Conservation (phyloP, 1,284 basidiomycete genomes). For the Sphagnurus paluster region DNA sequence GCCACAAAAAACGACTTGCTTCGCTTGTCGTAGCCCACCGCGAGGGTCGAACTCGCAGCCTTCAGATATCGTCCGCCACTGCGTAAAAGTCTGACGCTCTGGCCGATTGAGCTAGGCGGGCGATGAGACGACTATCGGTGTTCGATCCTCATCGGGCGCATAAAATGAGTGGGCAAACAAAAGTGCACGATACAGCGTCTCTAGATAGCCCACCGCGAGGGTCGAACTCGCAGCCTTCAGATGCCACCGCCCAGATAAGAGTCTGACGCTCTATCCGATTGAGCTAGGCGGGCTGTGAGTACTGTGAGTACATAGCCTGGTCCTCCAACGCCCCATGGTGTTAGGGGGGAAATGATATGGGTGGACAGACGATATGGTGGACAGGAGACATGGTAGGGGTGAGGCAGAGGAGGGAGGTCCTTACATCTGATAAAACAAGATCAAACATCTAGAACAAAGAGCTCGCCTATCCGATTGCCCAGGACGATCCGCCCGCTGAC, state of each 20-base stretch:
- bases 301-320: too few species aligned
- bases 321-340: too few species aligned
- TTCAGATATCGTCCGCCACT: too few species aligned
- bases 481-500: slow-evolving; percentile 43
- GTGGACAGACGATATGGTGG: too few species aligned
- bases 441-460: slow-evolving; percentile 31
- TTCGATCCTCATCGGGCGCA: too few species aligned
- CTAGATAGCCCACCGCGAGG: slow-evolving; percentile 88
- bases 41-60: slow-evolving; percentile 92
- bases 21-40: slow-evolving; percentile 88
- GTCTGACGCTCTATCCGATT: slow-evolving; percentile 88
- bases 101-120: slow-evolving; percentile 87
- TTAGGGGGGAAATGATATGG: too few species aligned
- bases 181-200: too few species aligned
- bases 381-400: too few species aligned
- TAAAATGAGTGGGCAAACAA: too few species aligned
- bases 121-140: too few species aligned
- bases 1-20: too few species aligned
- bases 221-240: slow-evolving; percentile 92
- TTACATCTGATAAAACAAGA: neutral
- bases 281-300: slow-evolving; percentile 75
- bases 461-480: slow-evolving; percentile 44
- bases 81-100: slow-evolving; percentile 83
- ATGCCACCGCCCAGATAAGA: slow-evolving; percentile 50
- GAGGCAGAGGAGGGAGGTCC: too few species aligned